Evolutionary conservation across 176 grass and related monocot genomes (phyloP).

Genomic region (Oryza coarctata): DNA sequence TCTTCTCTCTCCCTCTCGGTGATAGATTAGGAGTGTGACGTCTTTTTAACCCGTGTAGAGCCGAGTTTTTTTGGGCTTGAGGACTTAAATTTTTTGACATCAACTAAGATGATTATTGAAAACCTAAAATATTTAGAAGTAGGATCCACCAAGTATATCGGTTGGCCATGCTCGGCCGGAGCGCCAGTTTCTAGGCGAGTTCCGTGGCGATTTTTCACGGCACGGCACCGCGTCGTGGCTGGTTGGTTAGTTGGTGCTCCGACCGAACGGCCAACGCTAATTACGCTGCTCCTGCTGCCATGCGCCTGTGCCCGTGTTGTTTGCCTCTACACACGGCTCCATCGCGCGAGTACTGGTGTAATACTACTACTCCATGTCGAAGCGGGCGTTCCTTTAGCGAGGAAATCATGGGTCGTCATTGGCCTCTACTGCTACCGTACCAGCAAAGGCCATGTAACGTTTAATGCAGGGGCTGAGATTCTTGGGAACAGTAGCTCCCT

Average conservation of each 20-base stretch:
- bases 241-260: neutral
- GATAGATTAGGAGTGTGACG: no score
- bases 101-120: no score
- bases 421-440: no score
- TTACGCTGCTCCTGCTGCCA: neutral
- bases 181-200: no score
- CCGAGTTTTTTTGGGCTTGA: no score
- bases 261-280: neutral
- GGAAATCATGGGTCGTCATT: neutral
- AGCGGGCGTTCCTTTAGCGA: neutral
- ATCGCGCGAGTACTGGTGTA: neutral
- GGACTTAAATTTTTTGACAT: no score
- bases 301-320: neutral
- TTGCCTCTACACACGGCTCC: neutral
- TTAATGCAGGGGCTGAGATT: no score
- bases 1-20: no score
- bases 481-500: neutral
- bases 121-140: no score
- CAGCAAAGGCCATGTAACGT: neutral
- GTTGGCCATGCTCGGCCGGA: no score
- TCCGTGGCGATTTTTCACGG: neutral
- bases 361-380: neutral
- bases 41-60: no score
- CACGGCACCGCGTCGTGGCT: neutral
- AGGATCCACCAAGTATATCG: no score